A percentile compares a stretch with the other conserved stretches of the same genome.
Conservation (phyloP, 352 stramenopile species). For the Thalassiosira mediterranea region DNA sequence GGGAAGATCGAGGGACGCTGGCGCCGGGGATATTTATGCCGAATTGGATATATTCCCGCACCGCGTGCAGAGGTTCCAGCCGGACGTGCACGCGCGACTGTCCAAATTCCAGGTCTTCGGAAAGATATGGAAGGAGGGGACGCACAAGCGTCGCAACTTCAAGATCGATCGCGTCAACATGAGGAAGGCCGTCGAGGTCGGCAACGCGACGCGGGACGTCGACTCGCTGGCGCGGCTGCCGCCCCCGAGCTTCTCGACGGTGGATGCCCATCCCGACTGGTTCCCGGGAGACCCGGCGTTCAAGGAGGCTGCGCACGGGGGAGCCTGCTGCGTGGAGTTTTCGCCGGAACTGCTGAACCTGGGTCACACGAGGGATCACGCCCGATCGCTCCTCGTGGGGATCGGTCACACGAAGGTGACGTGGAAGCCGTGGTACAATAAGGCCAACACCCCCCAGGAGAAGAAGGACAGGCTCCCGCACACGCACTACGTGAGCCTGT, state of each 20-base stretch:
- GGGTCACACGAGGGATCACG: not conserved
- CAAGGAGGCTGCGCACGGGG: constrained; percentile 38
- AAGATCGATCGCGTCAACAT: constrained; percentile 1
- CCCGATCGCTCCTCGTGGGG: constrained; percentile 32
- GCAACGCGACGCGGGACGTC: not conserved
- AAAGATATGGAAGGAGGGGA: constrained; percentile 13
- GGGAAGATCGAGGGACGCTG: constrained; percentile 26
- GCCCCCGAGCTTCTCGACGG: constrained; percentile 31
- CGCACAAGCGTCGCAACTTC: not conserved
- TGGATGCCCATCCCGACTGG: constrained; percentile 35
- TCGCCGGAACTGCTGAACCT: constrained; percentile 27
- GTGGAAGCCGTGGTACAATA: constrained; percentile 46
- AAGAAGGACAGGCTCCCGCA: constrained; percentile 40
- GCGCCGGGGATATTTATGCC: constrained; percentile 24
- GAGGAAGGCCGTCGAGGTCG: constrained; percentile 1
- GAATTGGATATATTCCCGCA: constrained; percentile 39
- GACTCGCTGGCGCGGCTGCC: no score
- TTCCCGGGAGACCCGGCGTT: constrained; percentile 37
- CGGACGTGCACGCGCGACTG: not conserved
- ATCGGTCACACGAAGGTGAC: constrained; percentile 45
- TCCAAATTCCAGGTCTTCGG: not conserved
- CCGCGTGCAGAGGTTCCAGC: constrained; percentile 34
- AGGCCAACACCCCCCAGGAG: constrained; percentile 9
- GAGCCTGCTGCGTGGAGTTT: constrained; percentile 45
- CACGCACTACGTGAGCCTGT: constrained; percentile 45